A percentile compares a stretch with the other conserved stretches of the same genome.
phyloP scores from a whole-genome alignment of 2,329 filamentous ascomycete species.

The Didymella exigua region DNA sequence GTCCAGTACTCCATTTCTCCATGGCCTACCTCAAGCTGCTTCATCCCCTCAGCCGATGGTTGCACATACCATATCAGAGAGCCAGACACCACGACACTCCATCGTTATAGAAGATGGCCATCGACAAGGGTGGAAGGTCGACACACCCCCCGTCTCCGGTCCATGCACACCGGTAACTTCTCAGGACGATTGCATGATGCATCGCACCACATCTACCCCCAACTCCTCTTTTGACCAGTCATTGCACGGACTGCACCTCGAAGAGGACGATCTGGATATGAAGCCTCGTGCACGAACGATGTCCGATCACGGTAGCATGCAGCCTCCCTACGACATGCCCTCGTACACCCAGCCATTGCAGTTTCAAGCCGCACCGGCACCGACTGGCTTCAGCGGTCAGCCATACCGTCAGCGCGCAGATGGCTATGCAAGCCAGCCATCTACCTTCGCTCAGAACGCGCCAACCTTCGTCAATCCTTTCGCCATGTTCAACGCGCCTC shows the following conservation, averaged over 20 bases:
- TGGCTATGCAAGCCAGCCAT: conserved; percentile 2
- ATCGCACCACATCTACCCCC: conserved; percentile 7
- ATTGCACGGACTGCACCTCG: conserved; percentile 7
- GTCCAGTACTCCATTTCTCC: background rate
- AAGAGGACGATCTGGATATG: conserved; percentile 13
- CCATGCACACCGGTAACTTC: conserved; percentile 3
- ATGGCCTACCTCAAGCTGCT: background rate
- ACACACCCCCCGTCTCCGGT: background rate
- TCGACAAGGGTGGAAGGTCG: background rate
- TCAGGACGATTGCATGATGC: conserved; percentile 5
- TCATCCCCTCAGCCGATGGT: background rate
- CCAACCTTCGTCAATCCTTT: conserved; percentile 17
- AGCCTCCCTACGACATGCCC: conserved; percentile 4
- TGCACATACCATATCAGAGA: background rate
- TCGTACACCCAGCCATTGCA: conserved; percentile 13
- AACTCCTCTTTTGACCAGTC: conserved; percentile 17
- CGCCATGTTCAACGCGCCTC: conserved; percentile 7
- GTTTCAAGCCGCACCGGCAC: conserved; percentile 4
- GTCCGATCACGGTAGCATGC: conserved; percentile 1
- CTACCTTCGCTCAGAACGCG: background rate
- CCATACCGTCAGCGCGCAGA: conserved; percentile 1
- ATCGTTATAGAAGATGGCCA: background rate
- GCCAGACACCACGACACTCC: background rate
- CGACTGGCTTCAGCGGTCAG: conserved; percentile 6
- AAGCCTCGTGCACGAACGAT: conserved; percentile 10